Evolutionary conservation across 2,329 filamentous ascomycete species (phyloP).

Genomic region (Hypoxylon sp.): DNA sequence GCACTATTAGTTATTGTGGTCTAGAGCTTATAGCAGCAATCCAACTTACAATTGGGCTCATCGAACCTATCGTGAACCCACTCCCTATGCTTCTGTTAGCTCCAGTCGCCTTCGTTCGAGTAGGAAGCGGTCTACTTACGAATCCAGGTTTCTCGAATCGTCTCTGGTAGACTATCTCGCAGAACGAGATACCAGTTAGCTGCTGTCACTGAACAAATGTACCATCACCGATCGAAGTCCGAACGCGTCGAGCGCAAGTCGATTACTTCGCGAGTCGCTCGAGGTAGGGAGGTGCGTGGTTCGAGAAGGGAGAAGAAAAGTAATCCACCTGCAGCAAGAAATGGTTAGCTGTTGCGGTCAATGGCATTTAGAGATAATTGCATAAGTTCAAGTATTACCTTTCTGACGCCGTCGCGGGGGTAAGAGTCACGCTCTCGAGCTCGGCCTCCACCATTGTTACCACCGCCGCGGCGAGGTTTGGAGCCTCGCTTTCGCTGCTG

Average conservation of each 20-base stretch:
- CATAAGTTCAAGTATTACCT: constrained; percentile 65
- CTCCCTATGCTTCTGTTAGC: constrained; percentile 65
- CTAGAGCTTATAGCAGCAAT: background rate
- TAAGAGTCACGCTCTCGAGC: constrained; percentile 56
- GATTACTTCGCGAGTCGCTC: constrained; percentile 43
- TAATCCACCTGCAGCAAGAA: constrained; percentile 44
- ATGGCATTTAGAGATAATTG: constrained; percentile 25
- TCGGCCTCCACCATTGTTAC: constrained; percentile 36
- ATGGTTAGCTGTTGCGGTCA: constrained; percentile 42
- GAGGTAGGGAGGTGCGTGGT: constrained; percentile 42
- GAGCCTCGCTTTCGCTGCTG: constrained; percentile 42
- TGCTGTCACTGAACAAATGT: constrained; percentile 52
- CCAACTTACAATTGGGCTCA: constrained; percentile 65
- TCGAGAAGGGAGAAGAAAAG: constrained; percentile 47
- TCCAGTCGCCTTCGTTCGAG: constrained; percentile 2
- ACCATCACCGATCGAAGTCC: constrained; percentile 49
- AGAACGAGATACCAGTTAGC: constrained; percentile 61
- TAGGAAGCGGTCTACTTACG: constrained; percentile 58
- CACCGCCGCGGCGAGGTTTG: constrained; percentile 42
- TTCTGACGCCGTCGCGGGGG: constrained; percentile 88
- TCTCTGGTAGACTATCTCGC: constrained; percentile 62
- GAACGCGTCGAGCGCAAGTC: constrained; percentile 48
- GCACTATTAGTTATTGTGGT: constrained; percentile 8
- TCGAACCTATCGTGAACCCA: constrained; percentile 95
- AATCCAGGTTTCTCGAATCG: constrained; percentile 72